Evolutionary conservation across 768 basidiomycete genomes (phyloP), one percentile per base, ranked within the genome.

Genomic region (Gautieria morchelliformis): DNA sequence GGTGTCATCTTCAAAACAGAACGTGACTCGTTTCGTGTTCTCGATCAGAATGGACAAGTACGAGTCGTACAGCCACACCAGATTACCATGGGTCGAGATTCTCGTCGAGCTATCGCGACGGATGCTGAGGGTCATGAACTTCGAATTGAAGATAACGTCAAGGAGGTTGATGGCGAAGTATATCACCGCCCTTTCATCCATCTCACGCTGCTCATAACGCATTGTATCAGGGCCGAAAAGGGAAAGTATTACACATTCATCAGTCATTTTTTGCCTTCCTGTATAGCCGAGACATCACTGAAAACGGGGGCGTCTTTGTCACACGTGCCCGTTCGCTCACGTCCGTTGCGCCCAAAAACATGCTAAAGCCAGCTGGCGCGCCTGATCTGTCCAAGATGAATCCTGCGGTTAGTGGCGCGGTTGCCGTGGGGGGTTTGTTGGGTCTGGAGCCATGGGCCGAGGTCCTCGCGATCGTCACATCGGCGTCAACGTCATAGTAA

Each of bases 1-100:
- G 96, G 93, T 68, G 92, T 98, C 59, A 96, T 98, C 61, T 96
- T 87, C 80, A 94, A 95, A 69, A 94, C 93, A 1, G 96, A 98
- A 68, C 85, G 93, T 14, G 92, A 93, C 67, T 85, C 92, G 8
- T 93, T 99, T 82, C 90, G 93, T 56, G 88, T 99, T 2, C 77
- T 99, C 52, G 95, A 98, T 66, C 96, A 98, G 67, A 87, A 91
- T 63, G 91, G 93, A 1, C 85, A 91, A 71, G 81, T 89, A 15
- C 87, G 92, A 15, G 77, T 88, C 7, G 87, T 98, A 5, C 87
- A 90, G 65, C 93, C 95, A 5, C 91, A 93, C 61, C 94, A 98
- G 65, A 94, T 99, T 59, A 88, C 89, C 7, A 89, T 92, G 84
- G 83, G 92, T 19, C 81, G 87, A 24, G 87, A 92, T 67, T 88